A percentile compares a stretch with the other conserved stretches of the same genome.
Evolutionary conservation across 805 yeast species (phyloP).

Genomic region (Teunomyces pallodes): DNA sequence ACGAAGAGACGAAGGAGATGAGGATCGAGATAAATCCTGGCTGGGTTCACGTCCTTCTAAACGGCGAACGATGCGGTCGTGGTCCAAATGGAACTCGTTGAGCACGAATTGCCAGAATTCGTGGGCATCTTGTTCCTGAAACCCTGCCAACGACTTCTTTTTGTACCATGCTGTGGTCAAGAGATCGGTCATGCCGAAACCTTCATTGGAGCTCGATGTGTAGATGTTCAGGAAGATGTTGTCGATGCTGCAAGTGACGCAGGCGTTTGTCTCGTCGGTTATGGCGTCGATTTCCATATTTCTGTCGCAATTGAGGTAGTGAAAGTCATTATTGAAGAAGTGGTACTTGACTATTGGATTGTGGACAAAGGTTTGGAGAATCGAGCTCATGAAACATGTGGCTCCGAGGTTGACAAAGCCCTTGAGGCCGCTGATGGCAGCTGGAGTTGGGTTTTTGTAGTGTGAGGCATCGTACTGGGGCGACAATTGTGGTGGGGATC

Average conservation of each 20-base stretch:
- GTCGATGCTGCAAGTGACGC: constrained; percentile 86
- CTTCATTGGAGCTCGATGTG: constrained; percentile 57
- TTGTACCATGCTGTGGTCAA: constrained; percentile 86
- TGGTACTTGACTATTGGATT: constrained; percentile 82
- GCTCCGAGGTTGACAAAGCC: constrained; percentile 96
- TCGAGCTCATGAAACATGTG: constrained; percentile 93
- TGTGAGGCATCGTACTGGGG: constrained; percentile 3
- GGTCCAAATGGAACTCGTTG: constrained; percentile 71
- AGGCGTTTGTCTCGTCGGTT: constrained; percentile 39
- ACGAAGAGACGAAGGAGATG: not conserved
- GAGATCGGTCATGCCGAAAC: constrained; percentile 79
- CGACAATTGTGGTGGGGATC: not conserved
- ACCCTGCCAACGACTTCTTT: constrained; percentile 85
- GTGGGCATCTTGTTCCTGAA: constrained; percentile 97
- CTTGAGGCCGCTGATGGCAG: constrained; percentile 72
- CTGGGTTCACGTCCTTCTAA: constrained; percentile 6
- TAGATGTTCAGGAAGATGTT: constrained; percentile 73
- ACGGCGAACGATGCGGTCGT: constrained; percentile 16
- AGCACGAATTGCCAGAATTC: constrained; percentile 93
- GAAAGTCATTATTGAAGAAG: constrained; percentile 69
- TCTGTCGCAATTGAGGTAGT: constrained; percentile 51
- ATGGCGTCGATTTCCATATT: constrained; percentile 18
- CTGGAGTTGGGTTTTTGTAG: constrained; percentile 41
- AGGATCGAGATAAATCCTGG: not conserved
- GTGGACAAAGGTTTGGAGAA: constrained; percentile 85